Base-by-base conservation (phyloP, 2,329 filamentous ascomycete species). In the Geosmithia putterillii region DNA sequence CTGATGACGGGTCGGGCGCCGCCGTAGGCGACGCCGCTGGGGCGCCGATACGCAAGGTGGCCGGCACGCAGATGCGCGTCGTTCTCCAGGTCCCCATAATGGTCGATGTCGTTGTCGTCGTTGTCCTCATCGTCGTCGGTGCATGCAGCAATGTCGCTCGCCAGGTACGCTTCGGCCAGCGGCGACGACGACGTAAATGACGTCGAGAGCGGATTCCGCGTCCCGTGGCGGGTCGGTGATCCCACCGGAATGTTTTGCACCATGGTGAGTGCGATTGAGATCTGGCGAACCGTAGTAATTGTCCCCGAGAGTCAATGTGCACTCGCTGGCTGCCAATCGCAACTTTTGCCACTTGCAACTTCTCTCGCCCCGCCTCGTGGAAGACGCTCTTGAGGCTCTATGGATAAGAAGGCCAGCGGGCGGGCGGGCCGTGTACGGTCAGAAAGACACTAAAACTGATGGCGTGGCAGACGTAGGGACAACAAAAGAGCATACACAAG, bases 1-100 rank as follows among this genome's bases (percentile, higher is more conserved):
- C 86, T 73, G 46, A 94, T 70, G 4, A 82, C 75, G 3, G 83
- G 81, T 43, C 86, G 72, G 1, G 79, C 73, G 20, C 81, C 81
- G 12, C 82, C 83, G 46, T 76, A 85, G 23, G 82, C 80, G 38
- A 92, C 80, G 55, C 81, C 83, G 51, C 28, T 32, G 1, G 87
- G 86, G 39, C 87, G 76, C 44, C 84, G 78, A 63, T 92, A 95
- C 52, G 70, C 71, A 56, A 61, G 66, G 44, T 65, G 71, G n/a
- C 63, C 63, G 17, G 56, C 54, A 10, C 63, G 63, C 38, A 67
- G 55, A 41, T 66, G 57, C 42, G 57, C 50, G 4, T 60, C 61
- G 22, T 51, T 54, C 15, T 58, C 57, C 21, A 55, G 54, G 37
- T 57, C 43, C 15, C 54, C 56, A 18, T 59, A 53, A 25, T 56